phyloP scores from a whole-genome alignment of 306 rosid species.

The Datisca glomerata region DNA sequence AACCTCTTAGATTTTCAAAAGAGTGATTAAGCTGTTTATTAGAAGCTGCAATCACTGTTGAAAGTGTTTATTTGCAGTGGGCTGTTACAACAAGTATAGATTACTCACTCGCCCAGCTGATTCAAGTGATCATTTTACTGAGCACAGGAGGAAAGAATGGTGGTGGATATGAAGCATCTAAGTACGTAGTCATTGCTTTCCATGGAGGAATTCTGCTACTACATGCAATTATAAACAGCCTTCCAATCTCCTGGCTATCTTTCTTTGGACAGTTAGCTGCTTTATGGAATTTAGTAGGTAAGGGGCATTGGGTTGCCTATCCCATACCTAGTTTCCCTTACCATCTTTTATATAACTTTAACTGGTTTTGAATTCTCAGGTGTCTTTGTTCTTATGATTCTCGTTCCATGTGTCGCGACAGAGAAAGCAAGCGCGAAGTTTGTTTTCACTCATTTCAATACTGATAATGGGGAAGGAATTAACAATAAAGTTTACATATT shows the following conservation, averaged over 20 bases:
- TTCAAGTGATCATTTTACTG: slow-evolving; percentile 86
- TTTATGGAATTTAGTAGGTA: slow-evolving; percentile 81
- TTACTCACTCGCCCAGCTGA: slow-evolving; percentile 74
- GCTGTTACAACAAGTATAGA: slow-evolving; percentile 92
- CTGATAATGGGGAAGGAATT: slow-evolving; percentile 77
- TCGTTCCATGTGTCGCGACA: slow-evolving; percentile 62
- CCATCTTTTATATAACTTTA: too few species aligned
- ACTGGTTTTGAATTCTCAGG: slow-evolving; percentile 33
- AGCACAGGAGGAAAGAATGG: slow-evolving; percentile 82
- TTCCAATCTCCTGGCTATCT: slow-evolving; percentile 65
- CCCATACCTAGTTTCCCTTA: too few species aligned
- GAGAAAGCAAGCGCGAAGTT: slow-evolving; percentile 74
- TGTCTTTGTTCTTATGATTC: slow-evolving; percentile 76
- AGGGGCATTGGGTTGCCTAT: slow-evolving; percentile 7
- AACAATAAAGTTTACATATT: slow-evolving; percentile 57
- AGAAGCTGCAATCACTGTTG: slow-evolving; percentile 7
- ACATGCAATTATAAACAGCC: slow-evolving; percentile 75
- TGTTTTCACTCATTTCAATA: slow-evolving; percentile 87
- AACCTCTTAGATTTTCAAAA: slow-evolving; percentile 10
- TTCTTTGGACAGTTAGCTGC: slow-evolving; percentile 88
- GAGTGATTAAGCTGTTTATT: slow-evolving; percentile 17
- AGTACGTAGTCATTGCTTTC: slow-evolving; percentile 54
- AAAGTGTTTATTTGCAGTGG: slow-evolving; percentile 67
- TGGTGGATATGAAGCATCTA: slow-evolving; percentile 66
- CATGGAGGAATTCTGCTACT: slow-evolving; percentile 66